Base-by-base conservation (phyloP, 2,329 filamentous ascomycete species). In the Aspergillus floridensis region DNA sequence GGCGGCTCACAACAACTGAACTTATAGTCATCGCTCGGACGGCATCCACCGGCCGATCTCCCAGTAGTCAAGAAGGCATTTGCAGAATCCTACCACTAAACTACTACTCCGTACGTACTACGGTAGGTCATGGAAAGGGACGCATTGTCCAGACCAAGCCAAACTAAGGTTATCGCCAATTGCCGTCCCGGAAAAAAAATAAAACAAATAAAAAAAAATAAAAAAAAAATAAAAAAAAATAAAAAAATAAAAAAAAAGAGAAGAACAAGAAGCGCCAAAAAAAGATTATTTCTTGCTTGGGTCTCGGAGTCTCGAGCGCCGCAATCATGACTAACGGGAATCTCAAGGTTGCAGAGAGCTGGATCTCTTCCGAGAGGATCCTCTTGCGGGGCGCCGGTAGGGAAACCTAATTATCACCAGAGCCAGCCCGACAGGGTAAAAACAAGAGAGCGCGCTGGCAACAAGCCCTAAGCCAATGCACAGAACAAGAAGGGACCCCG, bases 111-210 rank as follows among this genome's bases (percentile, higher is more conserved):
- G n/a, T n/a, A n/a, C n/a, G 50, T 29, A 22, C 44, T 29, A 50
- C 22, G 21, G 51, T 54, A 53, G n/a, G 54, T 59, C 58, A 60
- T 56, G 49, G 47, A 53, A 57, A 56, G 62, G 56, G 51, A 61
- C 44, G 53, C 49, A 57, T 49, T 55, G 52, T 59, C 55, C 38
- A 49, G 56, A 54, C 56, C 56, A 61, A 54, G 57, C 53, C 49
- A 61, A 60, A 62, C 59, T 29, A 66, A 66, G 61, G 64, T 66
- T 66, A 65, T 61, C 57, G 56, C 53, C 60, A 66, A 65, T 16
- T 66, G 64, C 64, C 64, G 64, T 62, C 51, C 64, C 64, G 63
- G 65, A 59, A 16, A 35, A n/a, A n/a, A n/a, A n/a, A n/a, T n/a
- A n/a, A n/a, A n/a, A n/a, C n/a, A 35, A 10, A 12, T 16, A 35